These are phyloP conservation scores for Thecaphora thlaspeos DNA, from an alignment of 1,284 basidiomycete genomes.

Conservation along the genomic window DNA sequence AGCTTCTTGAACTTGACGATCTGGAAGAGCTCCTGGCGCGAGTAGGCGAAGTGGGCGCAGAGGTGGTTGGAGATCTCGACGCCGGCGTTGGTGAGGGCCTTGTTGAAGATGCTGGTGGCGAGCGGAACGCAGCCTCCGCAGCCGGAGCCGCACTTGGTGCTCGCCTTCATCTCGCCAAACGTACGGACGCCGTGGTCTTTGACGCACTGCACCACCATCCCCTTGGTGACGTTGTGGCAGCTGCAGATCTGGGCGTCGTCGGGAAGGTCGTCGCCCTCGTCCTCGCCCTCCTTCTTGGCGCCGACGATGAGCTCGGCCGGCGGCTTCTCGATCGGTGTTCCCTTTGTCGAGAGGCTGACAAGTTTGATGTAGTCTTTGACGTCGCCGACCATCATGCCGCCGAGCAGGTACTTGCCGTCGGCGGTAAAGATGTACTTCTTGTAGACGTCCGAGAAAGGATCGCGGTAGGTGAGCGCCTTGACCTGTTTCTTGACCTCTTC, in stretches of 20 bases:
- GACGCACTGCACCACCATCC: constrained; percentile 65
- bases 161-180: constrained; percentile 66
- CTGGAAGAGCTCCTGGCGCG: constrained; percentile 70
- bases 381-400: constrained; percentile 80
- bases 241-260: constrained; percentile 72
- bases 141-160: constrained; percentile 71
- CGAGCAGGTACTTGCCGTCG: constrained; percentile 72
- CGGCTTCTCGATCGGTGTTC: constrained; percentile 68
- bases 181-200: constrained; percentile 63
- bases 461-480: constrained; percentile 70
- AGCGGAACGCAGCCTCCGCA: constrained; percentile 73
- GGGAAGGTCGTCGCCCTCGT: constrained; percentile 69
- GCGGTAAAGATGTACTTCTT: constrained; percentile 77
- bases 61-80: constrained; percentile 67
- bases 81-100: constrained; percentile 71
- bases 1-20: constrained; percentile 71
- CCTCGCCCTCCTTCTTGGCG: constrained; percentile 63
- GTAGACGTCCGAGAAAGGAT: constrained; percentile 65
- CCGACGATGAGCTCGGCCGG: constrained; percentile 71
- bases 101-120: constrained; percentile 65
- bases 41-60: constrained; percentile 71
- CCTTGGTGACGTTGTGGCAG: constrained; percentile 72
- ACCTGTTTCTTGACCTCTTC: constrained; percentile 52
- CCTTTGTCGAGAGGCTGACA: constrained; percentile 71
- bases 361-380: constrained; percentile 71